phyloP scores from a whole-genome alignment of 2,329 filamentous ascomycete species.

The Botrytis aclada region DNA sequence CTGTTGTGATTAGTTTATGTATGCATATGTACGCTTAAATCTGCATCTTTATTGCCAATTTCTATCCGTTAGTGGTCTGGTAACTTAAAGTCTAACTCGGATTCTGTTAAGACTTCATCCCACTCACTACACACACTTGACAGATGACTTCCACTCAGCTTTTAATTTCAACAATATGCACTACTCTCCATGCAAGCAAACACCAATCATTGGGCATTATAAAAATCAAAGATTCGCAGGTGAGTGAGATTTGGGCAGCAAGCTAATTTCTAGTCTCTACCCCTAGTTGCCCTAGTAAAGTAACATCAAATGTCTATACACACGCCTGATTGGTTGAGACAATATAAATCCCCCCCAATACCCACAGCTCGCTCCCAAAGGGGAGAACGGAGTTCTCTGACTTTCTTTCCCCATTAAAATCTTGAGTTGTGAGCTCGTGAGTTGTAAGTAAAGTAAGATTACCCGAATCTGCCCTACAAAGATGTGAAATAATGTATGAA shows the following conservation, averaged over 20 bases:
- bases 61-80: background rate
- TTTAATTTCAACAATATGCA: background rate
- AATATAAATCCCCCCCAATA: background rate
- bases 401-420: background rate
- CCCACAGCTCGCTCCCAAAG: background rate
- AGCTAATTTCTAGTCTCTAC: slow-evolving; percentile 3
- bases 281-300: background rate
- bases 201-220: background rate
- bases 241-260: slow-evolving; percentile 1
- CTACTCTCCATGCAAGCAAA: background rate
- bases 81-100: background rate
- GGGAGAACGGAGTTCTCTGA: background rate
- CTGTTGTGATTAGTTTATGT: background rate
- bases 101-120: background rate
- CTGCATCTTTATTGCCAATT: background rate
- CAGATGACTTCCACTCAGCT: background rate
- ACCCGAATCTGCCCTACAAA: background rate
- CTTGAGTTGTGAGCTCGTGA: background rate
- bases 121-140: background rate
- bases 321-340: background rate
- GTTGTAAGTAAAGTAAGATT: background rate
- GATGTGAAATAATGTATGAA: background rate
- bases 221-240: background rate
- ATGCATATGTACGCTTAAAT: background rate
- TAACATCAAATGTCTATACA: background rate